Evolutionary conservation across 495 filamentous ascomycete genomes (phyloP), one percentile per base, ranked within the genome.

Genomic region (Daldinia decipiens): DNA sequence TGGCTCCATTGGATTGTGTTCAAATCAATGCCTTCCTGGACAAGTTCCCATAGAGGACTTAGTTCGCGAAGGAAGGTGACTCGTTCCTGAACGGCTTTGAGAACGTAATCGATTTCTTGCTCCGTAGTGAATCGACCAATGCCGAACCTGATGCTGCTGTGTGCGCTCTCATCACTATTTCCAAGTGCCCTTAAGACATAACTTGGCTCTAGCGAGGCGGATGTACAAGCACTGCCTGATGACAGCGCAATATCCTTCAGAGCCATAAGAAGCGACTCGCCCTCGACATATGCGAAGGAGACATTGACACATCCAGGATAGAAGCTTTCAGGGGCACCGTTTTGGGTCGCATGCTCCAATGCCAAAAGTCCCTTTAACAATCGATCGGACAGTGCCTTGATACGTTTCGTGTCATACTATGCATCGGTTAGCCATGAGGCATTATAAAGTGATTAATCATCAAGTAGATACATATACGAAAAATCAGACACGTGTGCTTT

Each of bases 291-390:
- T 45, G 95, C 95, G 74, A 99, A 99, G 5, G 95, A 99, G 45
- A 99, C 89, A 77, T 99, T 99, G 63, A 99, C 95, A 78, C 96
- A 99, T 71, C 95, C 95, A 12, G 96, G 93, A 80, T 98, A 99
- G 81, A 93, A 94, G 64, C 86, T 85, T 5, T 90, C 78, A 0
- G 90, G 86, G 78, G 95, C 93, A 56, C 95, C 95, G 77, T 99
- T 99, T 74, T 95, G 92, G 21, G 83, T 85, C 4, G 95, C 97
- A 81, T 98, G 95, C 78, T 98, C 95, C 79, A 99, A 86, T 6
- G 92, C 80, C 24, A 98, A 83, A 19, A 99, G 88, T 6, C 92
- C 93, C 21, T 91, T 88, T 12, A 91, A 81, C 45, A 99, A 83
- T 29, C 93, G 91, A 78, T 95, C 90, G 6, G 95, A 98, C 17